These are phyloP conservation scores for Iris macrosiphon DNA, from an alignment of 106 monocot genomes.

Conservation along the genomic window DNA sequence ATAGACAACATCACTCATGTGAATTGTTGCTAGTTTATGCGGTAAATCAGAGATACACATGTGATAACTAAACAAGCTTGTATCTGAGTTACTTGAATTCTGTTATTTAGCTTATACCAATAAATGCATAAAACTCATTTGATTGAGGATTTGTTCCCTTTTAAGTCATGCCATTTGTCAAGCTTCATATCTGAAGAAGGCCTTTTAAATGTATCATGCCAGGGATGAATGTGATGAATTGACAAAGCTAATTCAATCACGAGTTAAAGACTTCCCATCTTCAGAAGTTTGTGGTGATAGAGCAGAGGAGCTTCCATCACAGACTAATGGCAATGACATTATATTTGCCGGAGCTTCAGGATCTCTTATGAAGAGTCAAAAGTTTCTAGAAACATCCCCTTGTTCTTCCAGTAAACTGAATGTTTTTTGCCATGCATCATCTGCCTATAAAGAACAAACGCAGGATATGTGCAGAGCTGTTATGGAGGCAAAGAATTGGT, in stretches of 20 bases:
- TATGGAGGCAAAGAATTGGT: slow-evolving; percentile 74
- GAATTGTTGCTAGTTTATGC: background rate
- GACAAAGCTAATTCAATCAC: slow-evolving; percentile 56
- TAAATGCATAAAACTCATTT: background rate
- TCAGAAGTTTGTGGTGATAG: slow-evolving; percentile 11
- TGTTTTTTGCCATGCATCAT: slow-evolving; percentile 23
- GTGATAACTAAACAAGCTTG: no score
- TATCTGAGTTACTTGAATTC: background rate
- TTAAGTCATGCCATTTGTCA: background rate
- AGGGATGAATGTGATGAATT: slow-evolving; percentile 69
- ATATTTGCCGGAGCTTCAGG: slow-evolving; percentile 4
- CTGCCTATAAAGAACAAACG: slow-evolving; percentile 8
- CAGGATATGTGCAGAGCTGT: slow-evolving; percentile 39
- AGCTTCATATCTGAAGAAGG: background rate
- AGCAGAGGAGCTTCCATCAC: slow-evolving; percentile 7
- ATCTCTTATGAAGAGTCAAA: slow-evolving; percentile 6
- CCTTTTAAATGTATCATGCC: background rate
- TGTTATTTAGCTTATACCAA: background rate
- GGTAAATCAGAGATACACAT: background rate
- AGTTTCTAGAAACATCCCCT: slow-evolving; percentile 19
- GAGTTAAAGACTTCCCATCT: slow-evolving; percentile 35
- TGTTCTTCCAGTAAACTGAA: slow-evolving; percentile 14
- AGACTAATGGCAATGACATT: background rate
- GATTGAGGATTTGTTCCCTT: background rate
- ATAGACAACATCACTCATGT: background rate